A percentile compares a stretch with the other conserved stretches of the same genome.
Evolutionary conservation across 2,329 filamentous ascomycete genomes (phyloP).

Genomic region (Cercospora sesami): DNA sequence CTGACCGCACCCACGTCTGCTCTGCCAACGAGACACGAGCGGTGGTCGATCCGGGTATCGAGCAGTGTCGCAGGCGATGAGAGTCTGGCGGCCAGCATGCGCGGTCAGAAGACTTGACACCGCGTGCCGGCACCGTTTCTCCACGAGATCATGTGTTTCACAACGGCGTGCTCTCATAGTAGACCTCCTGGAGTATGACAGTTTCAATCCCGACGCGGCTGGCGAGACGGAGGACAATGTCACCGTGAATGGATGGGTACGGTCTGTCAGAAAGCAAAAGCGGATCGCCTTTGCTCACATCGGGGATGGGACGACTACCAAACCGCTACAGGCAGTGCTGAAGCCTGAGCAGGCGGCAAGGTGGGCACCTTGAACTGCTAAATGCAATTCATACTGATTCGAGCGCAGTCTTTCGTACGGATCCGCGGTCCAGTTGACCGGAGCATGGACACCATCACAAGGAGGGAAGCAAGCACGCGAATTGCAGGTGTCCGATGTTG

Average conservation of each 20-base stretch:
- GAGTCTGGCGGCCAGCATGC: slow-evolving; percentile 30
- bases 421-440: slow-evolving; percentile 73
- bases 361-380: slow-evolving; percentile 53
- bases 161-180: slow-evolving; percentile 28
- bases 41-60: neutral
- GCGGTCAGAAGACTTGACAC: slow-evolving; percentile 20
- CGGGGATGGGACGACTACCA: slow-evolving; percentile 80
- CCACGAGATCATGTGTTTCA: slow-evolving; percentile 23
- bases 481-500: slow-evolving; percentile 69
- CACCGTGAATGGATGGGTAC: slow-evolving; percentile 72
- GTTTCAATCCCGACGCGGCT: slow-evolving; percentile 4
- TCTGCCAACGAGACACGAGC: neutral
- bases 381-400: slow-evolving; percentile 2
- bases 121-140: slow-evolving; percentile 13
- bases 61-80: slow-evolving; percentile 25
- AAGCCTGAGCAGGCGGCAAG: slow-evolving; percentile 68
- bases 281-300: slow-evolving; percentile 78
- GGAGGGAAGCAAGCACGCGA: slow-evolving; percentile 74
- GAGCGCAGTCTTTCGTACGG: slow-evolving; percentile 72
- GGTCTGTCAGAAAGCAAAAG: slow-evolving; percentile 85
- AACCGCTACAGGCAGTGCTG: slow-evolving; percentile 77
- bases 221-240: slow-evolving; percentile 32
- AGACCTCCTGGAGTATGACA: slow-evolving; percentile 31
- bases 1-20: neutral
- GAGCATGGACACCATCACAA: slow-evolving; percentile 70